phyloP scores from a whole-genome alignment of 2,329 filamentous ascomycete genomes.

The Fusarium liriodendri region DNA sequence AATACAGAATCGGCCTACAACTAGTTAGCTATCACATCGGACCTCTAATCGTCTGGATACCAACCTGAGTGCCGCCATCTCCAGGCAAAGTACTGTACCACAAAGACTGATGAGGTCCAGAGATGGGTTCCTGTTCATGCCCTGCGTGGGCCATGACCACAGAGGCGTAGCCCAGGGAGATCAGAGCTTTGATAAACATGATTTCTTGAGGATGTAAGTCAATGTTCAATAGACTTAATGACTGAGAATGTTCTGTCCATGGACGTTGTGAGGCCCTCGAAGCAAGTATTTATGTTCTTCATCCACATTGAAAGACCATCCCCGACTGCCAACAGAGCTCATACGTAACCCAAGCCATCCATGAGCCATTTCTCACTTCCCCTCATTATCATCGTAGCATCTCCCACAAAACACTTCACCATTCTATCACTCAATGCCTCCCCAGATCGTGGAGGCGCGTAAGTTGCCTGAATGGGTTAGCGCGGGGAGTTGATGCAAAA shows the following conservation, averaged over 20 bases:
- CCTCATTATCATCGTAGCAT: neutral
- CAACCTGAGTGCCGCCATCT: constrained; percentile 84
- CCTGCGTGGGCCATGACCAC: constrained; percentile 68
- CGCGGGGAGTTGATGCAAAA: constrained; percentile 1
- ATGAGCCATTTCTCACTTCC: neutral
- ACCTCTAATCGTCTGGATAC: neutral
- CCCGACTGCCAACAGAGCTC: neutral
- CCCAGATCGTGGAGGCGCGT: constrained; percentile 24
- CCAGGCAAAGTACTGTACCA: constrained; percentile 89
- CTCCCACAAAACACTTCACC: neutral
- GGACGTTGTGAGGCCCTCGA: neutral
- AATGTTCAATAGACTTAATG: neutral
- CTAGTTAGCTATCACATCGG: neutral
- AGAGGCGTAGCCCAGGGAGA: constrained; percentile 58
- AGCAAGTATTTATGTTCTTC: neutral
- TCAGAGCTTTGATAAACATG: constrained; percentile 44
- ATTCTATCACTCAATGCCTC: neutral
- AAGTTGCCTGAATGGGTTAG: constrained; percentile 34
- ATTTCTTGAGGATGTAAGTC: constrained; percentile 20
- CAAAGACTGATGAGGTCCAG: constrained; percentile 77
- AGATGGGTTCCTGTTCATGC: constrained; percentile 69
- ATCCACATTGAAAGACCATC: neutral
- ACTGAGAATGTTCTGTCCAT: neutral
- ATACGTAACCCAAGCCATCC: neutral
- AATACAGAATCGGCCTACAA: constrained; percentile 85